Evolutionary conservation across 805 yeast species (phyloP).

Genomic region (Ogataea thermomethanolica): DNA sequence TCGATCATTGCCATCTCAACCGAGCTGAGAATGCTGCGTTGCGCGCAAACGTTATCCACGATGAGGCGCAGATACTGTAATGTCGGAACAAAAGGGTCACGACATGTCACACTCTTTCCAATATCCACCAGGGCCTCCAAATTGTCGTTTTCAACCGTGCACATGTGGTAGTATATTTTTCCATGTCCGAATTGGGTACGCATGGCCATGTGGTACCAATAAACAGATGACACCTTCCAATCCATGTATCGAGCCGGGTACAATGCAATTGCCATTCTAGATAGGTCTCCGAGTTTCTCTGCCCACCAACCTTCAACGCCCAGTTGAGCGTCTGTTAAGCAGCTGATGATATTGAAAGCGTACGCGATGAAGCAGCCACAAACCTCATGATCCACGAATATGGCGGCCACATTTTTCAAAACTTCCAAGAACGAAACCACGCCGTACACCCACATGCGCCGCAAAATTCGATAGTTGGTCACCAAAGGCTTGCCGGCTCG

Average conservation of each 20-base stretch:
- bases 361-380: conserved; percentile 72
- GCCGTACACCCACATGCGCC: conserved; percentile 84
- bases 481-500: conserved; percentile 76
- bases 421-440: conserved; percentile 78
- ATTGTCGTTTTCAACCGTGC: conserved; percentile 77
- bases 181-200: conserved; percentile 79
- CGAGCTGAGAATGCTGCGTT: conserved; percentile 55
- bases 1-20: conserved; percentile 58
- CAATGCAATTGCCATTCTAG: conserved; percentile 83
- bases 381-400: conserved; percentile 70
- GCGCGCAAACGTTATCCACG: conserved; percentile 73
- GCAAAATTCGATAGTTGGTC: conserved; percentile 70
- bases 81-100: conserved; percentile 83
- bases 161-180: conserved; percentile 80
- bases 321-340: conserved; percentile 49
- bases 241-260: conserved; percentile 77
- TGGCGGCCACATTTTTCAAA: conserved; percentile 66
- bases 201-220: conserved; percentile 77
- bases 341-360: conserved; percentile 59
- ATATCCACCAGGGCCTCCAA: conserved; percentile 75
- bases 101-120: conserved; percentile 74
- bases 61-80: conserved; percentile 73
- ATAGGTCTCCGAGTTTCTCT: conserved; percentile 80
- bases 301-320: conserved; percentile 76
- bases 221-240: conserved; percentile 80